Base-by-base conservation (phyloP, 2,329 filamentous ascomycete genomes). In the Talaromyces amestolkiae region DNA sequence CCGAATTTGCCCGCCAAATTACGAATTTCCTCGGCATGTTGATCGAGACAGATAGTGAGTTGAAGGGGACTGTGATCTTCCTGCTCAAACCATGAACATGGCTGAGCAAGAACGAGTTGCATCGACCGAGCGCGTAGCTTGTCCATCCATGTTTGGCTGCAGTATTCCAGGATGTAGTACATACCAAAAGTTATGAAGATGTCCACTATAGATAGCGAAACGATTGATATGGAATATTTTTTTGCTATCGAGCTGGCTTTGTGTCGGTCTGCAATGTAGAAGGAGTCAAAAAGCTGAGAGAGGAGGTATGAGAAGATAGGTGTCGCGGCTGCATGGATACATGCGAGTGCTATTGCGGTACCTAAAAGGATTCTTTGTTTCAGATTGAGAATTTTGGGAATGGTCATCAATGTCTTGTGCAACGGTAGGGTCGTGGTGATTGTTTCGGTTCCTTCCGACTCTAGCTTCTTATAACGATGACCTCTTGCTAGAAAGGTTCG, bases 1-100 rank as follows among this genome's bases (percentile, higher is more conserved):
- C 89, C 83, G 72, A 97, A 96, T 1, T 90, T 86, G 1, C 91
- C 90, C 0, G 96, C 83, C 0, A 98, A 80, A 70, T 91, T 93
- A 9, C 91, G 86, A 86, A 95, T 93, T 73, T 97, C 92, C 74
- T 98, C 93, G 0, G 90, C 91, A 71, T 92, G 91, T 17, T 90
- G 86, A 71, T 96, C 92, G 0, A 98, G 83, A 53, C 85, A 89
- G 67, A 91, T 88, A 0, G 84, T 87, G 49, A 98, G 82, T 1
- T 83, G 82, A 0, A 83, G 81, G 0, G 89, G 80, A 0, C 84
- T 86, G 74, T 95, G 91, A 39, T 83, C 81, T 1, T 89, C 82
- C 59, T 84, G 80, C 68, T 92, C 89, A 70, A 96, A 96, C 89
- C 93, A 98, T 4, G 84, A 78, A 67, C 85, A 88, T 0, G 91